Evolutionary conservation across 2,329 filamentous ascomycete genomes (phyloP).

Genomic region (Epichloe festucae): DNA sequence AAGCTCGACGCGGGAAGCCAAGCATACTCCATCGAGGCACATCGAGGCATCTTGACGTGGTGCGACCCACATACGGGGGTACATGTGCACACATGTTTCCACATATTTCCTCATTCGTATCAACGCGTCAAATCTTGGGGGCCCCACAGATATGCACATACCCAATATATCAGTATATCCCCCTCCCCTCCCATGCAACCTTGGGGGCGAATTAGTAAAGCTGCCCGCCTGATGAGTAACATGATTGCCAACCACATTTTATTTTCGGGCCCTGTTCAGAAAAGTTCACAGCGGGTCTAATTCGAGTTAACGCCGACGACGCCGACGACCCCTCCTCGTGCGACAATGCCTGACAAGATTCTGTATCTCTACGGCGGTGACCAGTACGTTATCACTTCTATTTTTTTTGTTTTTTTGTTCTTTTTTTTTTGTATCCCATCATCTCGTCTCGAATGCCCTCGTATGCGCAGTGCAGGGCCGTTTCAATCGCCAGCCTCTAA

Average conservation of each 20-base stretch:
- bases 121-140: too few relatives aligned
- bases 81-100: too few relatives aligned
- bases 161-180: background rate
- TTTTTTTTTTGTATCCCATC: background rate
- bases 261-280: background rate
- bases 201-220: too few relatives aligned
- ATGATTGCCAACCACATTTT: background rate
- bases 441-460: background rate
- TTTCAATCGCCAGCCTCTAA: background rate
- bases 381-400: slow-evolving; percentile 16
- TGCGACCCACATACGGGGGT: too few relatives aligned
- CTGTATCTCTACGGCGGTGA: slow-evolving; percentile 28
- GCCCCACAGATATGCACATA: background rate
- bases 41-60: too few relatives aligned
- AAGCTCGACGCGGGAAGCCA: too few relatives aligned
- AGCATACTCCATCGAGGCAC: too few relatives aligned
- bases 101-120: too few relatives aligned
- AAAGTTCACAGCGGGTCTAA: background rate
- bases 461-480: too few relatives aligned
- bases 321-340: too few relatives aligned
- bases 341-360: slow-evolving; percentile 10
- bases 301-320: background rate
- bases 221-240: background rate
- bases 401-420: background rate
- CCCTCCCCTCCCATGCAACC: background rate